phyloP scores from a whole-genome alignment of 306 rosid species.

The Mucuna pruriens region DNA sequence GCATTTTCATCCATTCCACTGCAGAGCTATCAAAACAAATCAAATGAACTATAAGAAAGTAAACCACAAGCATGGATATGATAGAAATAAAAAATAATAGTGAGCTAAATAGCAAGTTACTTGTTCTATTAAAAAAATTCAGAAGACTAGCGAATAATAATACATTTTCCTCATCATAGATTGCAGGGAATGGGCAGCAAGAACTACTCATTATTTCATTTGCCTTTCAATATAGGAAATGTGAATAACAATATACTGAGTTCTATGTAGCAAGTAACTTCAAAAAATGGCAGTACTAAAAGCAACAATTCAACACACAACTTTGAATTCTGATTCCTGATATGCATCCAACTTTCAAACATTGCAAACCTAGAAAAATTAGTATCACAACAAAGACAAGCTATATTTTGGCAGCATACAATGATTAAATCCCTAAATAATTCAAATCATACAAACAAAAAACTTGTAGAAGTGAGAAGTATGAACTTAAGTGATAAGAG shows the following conservation, averaged over 20 bases:
- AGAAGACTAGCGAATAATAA: not conserved
- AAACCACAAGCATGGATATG: not conserved
- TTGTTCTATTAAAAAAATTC: not conserved
- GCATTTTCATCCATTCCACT: conserved; percentile 99
- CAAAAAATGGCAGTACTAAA: not conserved
- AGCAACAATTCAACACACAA: not conserved
- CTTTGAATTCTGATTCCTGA: conserved; percentile 1
- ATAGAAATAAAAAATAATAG: conserved; percentile 1
- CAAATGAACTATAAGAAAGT: conserved; percentile 33
- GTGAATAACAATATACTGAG: not conserved
- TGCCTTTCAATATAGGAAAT: not conserved
- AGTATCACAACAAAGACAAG: not conserved
- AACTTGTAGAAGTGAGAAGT: not conserved
- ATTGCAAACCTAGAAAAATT: not conserved
- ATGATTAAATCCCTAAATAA: conserved; percentile 11
- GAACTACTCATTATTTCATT: not conserved
- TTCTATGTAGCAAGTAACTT: not conserved
- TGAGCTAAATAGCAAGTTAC: conserved; percentile 11
- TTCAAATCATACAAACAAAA: conserved; percentile 6
- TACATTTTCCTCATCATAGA: not conserved
- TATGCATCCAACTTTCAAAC: not conserved
- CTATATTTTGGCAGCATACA: not conserved
- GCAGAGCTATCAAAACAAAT: conserved; percentile 68
- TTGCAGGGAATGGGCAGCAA: not conserved
- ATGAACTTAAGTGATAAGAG: conserved; percentile 17